These are phyloP conservation scores for Leccinum olivaceopallidum DNA, from an alignment of 768 basidiomycete genomes.

Conservation along the genomic window DNA sequence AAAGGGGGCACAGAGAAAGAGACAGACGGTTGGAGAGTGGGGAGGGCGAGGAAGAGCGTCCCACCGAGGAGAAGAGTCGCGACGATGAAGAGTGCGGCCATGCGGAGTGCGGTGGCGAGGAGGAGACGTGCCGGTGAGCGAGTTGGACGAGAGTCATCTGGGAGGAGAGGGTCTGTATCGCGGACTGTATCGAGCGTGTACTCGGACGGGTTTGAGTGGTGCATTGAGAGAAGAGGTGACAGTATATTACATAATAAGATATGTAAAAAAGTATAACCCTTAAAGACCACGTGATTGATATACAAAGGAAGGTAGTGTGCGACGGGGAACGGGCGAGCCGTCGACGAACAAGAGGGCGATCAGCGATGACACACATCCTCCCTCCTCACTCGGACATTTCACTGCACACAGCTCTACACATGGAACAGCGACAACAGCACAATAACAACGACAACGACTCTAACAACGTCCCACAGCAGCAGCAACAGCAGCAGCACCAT, in stretches of 20 bases:
- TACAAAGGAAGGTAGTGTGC: slow-evolving; percentile 24
- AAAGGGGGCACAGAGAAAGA: slow-evolving; percentile 2
- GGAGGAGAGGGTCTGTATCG: slow-evolving; percentile 32
- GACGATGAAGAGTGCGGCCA: slow-evolving; percentile 72
- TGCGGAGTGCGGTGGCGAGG: slow-evolving; percentile 80
- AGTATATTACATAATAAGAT: slow-evolving; percentile 4
- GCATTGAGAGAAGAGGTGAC: slow-evolving; percentile 6
- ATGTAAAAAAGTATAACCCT: neutral
- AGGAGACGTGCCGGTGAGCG: slow-evolving; percentile 58
- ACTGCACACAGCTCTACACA: slow-evolving; percentile 63
- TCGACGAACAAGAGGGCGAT: slow-evolving; percentile 13
- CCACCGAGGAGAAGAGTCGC: slow-evolving; percentile 72
- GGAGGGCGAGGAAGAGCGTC: slow-evolving; percentile 79
- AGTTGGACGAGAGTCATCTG: slow-evolving; percentile 31
- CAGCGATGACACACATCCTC: slow-evolving; percentile 48
- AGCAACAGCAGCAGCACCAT: slow-evolving; percentile 13
- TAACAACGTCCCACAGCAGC: slow-evolving; percentile 30
- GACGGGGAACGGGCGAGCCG: neutral
- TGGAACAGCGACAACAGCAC: slow-evolving; percentile 63
- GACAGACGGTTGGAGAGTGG: slow-evolving; percentile 74
- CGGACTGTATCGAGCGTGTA: slow-evolving; percentile 69
- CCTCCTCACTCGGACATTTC: slow-evolving; percentile 50
- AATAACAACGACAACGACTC: slow-evolving; percentile 35
- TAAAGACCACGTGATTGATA: slow-evolving; percentile 17
- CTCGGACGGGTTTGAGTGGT: slow-evolving; percentile 41